Conservation (phyloP, 371 early-diverging fungal genomes). For the Mucor piriformis region DNA sequence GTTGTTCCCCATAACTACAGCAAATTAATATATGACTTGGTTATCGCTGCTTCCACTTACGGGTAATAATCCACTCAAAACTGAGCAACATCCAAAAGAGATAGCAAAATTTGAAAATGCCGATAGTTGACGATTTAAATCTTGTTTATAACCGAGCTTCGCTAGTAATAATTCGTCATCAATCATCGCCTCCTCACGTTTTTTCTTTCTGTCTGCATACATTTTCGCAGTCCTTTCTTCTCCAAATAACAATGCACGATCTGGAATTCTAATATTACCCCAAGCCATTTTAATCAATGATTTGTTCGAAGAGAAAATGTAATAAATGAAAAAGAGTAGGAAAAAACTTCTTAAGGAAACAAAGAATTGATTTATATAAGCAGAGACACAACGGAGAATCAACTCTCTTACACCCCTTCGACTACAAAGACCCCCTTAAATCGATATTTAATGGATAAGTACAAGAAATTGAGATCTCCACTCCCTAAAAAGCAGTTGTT, state of each 20-base stretch:
- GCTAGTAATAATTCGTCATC: slow-evolving; percentile 31
- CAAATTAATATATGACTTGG: not conserved
- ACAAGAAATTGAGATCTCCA: not conserved
- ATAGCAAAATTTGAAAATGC: slow-evolving; percentile 49
- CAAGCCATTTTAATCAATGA: not conserved
- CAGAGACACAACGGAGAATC: not conserved
- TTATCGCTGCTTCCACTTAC: no score
- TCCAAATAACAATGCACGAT: slow-evolving; percentile 6
- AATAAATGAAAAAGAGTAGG: not conserved
- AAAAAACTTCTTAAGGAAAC: not conserved
- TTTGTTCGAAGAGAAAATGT: not conserved
- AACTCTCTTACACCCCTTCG: no score
- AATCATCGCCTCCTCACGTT: slow-evolving; percentile 2
- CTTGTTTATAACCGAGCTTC: slow-evolving; percentile 33
- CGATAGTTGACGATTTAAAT: slow-evolving; percentile 25
- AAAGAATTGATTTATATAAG: not conserved
- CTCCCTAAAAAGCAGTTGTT: not conserved
- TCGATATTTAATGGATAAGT: not conserved
- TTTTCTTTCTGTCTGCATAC: not conserved
- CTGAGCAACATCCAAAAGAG: slow-evolving; percentile 57
- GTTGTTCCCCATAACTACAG: slow-evolving; percentile 37
- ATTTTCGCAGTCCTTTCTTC: not conserved
- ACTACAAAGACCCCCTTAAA: not conserved
- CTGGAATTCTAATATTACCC: slow-evolving; percentile 6
- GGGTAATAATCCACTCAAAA: slow-evolving; percentile 49